Conservation (phyloP, 805 yeast species). For the Torulaspora microellipsoides region DNA sequence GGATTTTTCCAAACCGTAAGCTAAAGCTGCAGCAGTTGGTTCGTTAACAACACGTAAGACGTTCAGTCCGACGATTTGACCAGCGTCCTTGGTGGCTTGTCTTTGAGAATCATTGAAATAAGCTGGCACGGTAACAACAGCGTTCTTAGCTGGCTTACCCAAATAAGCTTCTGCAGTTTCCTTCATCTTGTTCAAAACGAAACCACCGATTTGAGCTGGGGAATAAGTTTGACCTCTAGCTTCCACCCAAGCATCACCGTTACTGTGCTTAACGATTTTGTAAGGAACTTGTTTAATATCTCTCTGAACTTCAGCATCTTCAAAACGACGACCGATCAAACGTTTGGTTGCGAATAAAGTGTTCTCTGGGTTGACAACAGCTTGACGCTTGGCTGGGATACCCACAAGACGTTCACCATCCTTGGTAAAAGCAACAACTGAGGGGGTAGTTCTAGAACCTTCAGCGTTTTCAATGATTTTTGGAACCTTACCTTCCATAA, state of each 20-base stretch:
- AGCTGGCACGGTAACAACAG: slow-evolving; percentile 88
- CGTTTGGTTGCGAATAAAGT: slow-evolving; percentile 94
- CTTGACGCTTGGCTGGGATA: slow-evolving; percentile 93
- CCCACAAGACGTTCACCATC: slow-evolving; percentile 91
- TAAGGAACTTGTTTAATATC: slow-evolving; percentile 85
- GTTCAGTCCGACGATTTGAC: slow-evolving; percentile 92
- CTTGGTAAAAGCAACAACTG: slow-evolving; percentile 90
- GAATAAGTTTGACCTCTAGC: slow-evolving; percentile 85
- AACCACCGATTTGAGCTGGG: slow-evolving; percentile 94
- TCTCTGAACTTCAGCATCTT: slow-evolving; percentile 85
- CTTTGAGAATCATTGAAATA: slow-evolving; percentile 80
- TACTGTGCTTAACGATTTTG: slow-evolving; percentile 81
- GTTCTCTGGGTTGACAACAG: slow-evolving; percentile 90
- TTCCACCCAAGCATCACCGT: slow-evolving; percentile 96
- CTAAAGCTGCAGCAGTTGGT: slow-evolving; percentile 90
- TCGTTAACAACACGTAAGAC: slow-evolving; percentile 76
- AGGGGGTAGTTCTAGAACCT: slow-evolving; percentile 86
- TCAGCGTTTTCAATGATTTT: slow-evolving; percentile 75
- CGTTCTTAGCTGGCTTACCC: slow-evolving; percentile 82
- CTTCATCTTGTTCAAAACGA: slow-evolving; percentile 92
- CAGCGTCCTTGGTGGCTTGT: slow-evolving; percentile 91
- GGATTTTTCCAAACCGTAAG: slow-evolving; percentile 85
- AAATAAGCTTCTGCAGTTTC: slow-evolving; percentile 93
- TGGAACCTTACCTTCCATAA: slow-evolving; percentile 66
- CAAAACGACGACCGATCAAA: slow-evolving; percentile 88